Evolutionary conservation across 768 basidiomycete species (phyloP), one percentile per base, ranked within the genome.

Genomic region (Suillus subluteus): DNA sequence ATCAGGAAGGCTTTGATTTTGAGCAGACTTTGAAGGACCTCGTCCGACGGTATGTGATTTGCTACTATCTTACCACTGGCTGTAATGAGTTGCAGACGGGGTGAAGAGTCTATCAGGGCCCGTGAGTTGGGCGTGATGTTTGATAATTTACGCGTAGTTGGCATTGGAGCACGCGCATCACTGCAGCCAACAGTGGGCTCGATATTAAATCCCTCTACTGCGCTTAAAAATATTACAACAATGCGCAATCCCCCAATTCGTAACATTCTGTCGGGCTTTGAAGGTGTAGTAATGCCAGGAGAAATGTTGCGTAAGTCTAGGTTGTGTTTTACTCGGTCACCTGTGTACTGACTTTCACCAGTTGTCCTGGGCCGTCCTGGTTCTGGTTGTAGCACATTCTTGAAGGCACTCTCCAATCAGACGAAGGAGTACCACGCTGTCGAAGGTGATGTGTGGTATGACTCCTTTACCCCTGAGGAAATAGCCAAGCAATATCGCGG

Each of bases 301-400:
- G 88, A 90, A 69, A 90, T 90, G 88, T 82, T 88, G 6, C 81
- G 93, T 88, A 71, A 69, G 91, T 86, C 15, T 13, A 58, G 64
- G 30, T 23, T 46, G 12, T 23, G 13, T 59, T 26, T 18, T 41
- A 41, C 23, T 35, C 8, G 21, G 11, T 58, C 43, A 26, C 6
- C 50, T 2, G 9, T 62, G 4, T 56, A 40, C 37, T 58, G 32
- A 61, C 1, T 7, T 13, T 4, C 23, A 65, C 6, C 71, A 91
- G 91, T 96, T 18, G 94, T 95, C 13, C 85, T 96, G 32, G 95
- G 95, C 30, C 84, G 93, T 38, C 95, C 95, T 0, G 91, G 91
- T 16, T 88, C 92, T 0, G 95, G 95, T 3, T 96, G 95, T 74
- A 88, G 86, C 37, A 94, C 95, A 0, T 82, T 98, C 59, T 85